Percentiles rank a stretch among this genome's conserved stretches.
Conservation (phyloP, 306 rosid species). For the Trifolium fragiferum region DNA sequence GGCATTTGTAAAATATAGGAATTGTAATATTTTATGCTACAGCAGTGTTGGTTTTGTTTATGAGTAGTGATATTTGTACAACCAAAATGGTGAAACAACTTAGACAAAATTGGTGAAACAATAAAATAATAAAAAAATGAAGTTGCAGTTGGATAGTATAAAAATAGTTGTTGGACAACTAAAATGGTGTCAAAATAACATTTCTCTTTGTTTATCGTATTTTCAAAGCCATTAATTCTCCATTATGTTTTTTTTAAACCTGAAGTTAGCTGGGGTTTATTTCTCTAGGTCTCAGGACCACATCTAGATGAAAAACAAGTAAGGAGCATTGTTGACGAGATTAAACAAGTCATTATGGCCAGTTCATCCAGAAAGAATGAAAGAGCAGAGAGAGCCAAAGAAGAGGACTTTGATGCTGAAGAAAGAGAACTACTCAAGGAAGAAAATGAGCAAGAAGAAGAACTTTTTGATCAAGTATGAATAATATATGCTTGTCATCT, state of each 20-base stretch:
- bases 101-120: too few relatives aligned
- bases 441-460: slow-evolving; percentile 99
- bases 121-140: too few relatives aligned
- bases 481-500: slow-evolving; percentile 21
- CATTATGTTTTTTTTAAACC: slow-evolving; percentile 25
- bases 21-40: slow-evolving; percentile 10
- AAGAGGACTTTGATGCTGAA: slow-evolving; percentile 97
- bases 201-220: neutral
- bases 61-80: too few relatives aligned
- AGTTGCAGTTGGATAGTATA: too few relatives aligned
- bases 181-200: too few relatives aligned
- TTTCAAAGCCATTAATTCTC: slow-evolving; percentile 14
- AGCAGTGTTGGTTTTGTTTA: slow-evolving; percentile 24
- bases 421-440: slow-evolving; percentile 87
- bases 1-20: neutral
- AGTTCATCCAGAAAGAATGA: slow-evolving; percentile 90
- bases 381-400: slow-evolving; percentile 87
- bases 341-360: slow-evolving; percentile 86
- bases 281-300: slow-evolving; percentile 72
- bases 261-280: slow-evolving; percentile 33
- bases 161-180: too few relatives aligned
- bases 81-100: too few relatives aligned
- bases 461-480: slow-evolving; percentile 90
- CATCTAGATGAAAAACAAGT: slow-evolving; percentile 90
- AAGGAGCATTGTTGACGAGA: slow-evolving; percentile 85